phyloP scores from a whole-genome alignment of 1,284 basidiomycete genomes.

The Gomphus bonarii region DNA sequence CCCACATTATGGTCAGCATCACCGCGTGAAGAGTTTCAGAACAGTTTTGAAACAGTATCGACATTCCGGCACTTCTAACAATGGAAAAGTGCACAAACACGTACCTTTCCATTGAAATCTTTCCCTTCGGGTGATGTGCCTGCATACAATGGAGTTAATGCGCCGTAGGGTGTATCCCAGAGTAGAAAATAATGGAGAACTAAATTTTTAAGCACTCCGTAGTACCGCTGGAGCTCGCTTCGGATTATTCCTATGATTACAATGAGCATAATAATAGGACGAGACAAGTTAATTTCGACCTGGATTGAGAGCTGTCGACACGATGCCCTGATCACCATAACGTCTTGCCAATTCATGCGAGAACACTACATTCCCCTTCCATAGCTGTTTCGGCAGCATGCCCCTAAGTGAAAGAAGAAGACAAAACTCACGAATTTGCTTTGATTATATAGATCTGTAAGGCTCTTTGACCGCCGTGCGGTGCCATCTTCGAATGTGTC shows the following conservation, averaged over 20 bases:
- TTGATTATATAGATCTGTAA: constrained; percentile 1
- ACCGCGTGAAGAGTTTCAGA: not conserved
- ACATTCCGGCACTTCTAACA: not conserved
- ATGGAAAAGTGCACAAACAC: not conserved
- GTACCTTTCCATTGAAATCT: constrained; percentile 1
- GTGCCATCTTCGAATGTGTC: constrained; percentile 3
- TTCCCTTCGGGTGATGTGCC: constrained; percentile 1
- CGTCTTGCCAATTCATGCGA: not conserved
- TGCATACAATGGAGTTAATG: constrained; percentile 2
- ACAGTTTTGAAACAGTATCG: not conserved
- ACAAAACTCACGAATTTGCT: constrained; percentile 3
- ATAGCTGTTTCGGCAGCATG: not conserved
- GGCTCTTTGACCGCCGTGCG: not conserved
- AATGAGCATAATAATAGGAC: not conserved
- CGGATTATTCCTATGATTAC: not conserved
- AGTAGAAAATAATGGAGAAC: not conserved
- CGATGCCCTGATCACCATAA: not conserved
- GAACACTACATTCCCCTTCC: not conserved
- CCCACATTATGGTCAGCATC: not conserved
- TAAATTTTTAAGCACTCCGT: constrained; percentile 27
- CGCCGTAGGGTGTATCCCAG: not conserved
- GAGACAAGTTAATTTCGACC: not conserved
- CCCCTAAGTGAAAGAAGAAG: not conserved
- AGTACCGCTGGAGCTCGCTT: not conserved
- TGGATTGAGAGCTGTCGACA: not conserved